Evolutionary conservation across 1,284 basidiomycete species (phyloP).

Genomic region (Coniophora puteana): DNA sequence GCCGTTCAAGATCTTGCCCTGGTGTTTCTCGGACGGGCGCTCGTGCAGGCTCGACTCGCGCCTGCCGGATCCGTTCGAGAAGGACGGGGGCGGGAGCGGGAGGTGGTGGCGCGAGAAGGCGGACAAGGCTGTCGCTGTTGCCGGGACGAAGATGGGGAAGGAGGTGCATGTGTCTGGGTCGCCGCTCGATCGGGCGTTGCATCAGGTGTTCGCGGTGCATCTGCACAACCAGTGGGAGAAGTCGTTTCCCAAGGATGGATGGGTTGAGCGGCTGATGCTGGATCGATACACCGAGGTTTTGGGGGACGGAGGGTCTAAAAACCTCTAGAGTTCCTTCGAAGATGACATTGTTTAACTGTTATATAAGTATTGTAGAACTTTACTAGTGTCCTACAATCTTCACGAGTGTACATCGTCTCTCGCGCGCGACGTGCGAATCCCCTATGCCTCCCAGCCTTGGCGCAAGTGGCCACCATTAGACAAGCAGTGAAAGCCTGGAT

Average conservation of each 20-base stretch:
- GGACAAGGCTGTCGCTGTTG: conserved; percentile 21
- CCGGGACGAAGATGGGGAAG: conserved; percentile 54
- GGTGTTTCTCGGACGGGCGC: conserved; percentile 87
- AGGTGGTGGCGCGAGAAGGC: too few relatives aligned
- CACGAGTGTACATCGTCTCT: too few relatives aligned
- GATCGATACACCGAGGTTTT: conserved; percentile 65
- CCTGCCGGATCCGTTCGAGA: conserved; percentile 82
- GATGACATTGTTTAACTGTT: too few relatives aligned
- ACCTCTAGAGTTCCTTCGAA: too few relatives aligned
- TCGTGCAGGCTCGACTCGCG: conserved; percentile 89
- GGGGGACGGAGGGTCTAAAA: too few relatives aligned
- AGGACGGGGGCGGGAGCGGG: conserved; percentile 61
- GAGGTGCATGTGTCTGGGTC: conserved; percentile 57
- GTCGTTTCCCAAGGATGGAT: conserved; percentile 70
- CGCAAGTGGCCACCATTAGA: too few relatives aligned
- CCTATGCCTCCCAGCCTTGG: too few relatives aligned
- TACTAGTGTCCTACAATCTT: too few relatives aligned
- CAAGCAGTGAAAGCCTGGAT: too few relatives aligned
- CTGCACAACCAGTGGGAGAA: conserved; percentile 94
- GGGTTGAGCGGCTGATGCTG: conserved; percentile 77
- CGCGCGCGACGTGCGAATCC: too few relatives aligned
- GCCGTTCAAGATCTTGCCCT: conserved; percentile 89
- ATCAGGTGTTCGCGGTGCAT: conserved; percentile 81
- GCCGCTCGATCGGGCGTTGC: conserved; percentile 62
- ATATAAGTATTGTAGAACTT: too few relatives aligned